Evolutionary conservation across 129 eudicot species (phyloP).

Genomic region (Centella asiatica): DNA sequence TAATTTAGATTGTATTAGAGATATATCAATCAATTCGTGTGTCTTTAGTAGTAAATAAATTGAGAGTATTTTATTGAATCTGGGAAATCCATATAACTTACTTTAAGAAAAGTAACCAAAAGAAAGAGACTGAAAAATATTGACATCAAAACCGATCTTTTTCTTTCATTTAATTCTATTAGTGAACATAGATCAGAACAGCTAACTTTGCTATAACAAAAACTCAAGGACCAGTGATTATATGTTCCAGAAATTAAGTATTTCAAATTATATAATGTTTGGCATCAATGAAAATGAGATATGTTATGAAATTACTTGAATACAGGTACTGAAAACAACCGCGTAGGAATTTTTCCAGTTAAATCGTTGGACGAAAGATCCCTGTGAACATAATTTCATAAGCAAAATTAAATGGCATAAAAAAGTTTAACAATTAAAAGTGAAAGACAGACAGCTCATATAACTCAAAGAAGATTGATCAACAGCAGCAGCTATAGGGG

Average conservation of each 20-base stretch:
- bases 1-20: no score
- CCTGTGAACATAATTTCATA: slow-evolving; percentile 26
- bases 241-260: not conserved
- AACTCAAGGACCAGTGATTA: not conserved
- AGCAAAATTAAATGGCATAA: slow-evolving; percentile 3
- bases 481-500: slow-evolving; percentile 1
- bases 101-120: no score
- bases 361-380: slow-evolving; percentile 77
- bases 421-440: not conserved
- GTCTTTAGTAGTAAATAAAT: no score
- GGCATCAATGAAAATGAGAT: not conserved
- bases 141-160: no score
- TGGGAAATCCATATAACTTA: no score
- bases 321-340: slow-evolving; percentile 39
- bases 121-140: no score
- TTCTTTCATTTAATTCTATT: no score
- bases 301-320: slow-evolving; percentile 49
- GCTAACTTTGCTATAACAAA: not conserved
- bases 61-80: no score
- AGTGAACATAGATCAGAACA: no score
- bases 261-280: not conserved
- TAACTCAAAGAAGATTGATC: not conserved
- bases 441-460: slow-evolving; percentile 12
- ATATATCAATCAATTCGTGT: no score
- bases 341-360: slow-evolving; percentile 53